Evolutionary conservation across 1,139 yeast genomes (phyloP).

Genomic region (Kodamaea plutei): DNA sequence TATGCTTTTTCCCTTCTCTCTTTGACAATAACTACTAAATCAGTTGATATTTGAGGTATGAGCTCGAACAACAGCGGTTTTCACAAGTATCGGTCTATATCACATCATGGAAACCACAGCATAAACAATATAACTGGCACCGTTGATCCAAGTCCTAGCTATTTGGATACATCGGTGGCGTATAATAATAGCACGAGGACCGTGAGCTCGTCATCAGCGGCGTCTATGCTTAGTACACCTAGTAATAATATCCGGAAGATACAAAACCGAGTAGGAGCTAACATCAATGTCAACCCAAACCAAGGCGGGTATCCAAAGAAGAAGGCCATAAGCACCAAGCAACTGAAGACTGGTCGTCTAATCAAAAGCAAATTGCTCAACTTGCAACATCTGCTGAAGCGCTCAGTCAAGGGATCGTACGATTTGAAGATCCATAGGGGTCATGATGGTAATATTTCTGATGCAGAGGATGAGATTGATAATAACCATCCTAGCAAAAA

Average conservation of each 20-base stretch:
- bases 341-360: constrained; percentile 14
- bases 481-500: constrained; percentile 13
- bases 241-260: constrained; percentile 22
- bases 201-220: constrained; percentile 20
- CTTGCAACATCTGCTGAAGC: constrained; percentile 21
- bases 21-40: no score
- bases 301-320: constrained; percentile 8
- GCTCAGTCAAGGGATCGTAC: constrained; percentile 4
- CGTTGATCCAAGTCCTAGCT: constrained; percentile 4
- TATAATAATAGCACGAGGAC: constrained; percentile 19
- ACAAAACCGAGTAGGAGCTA: constrained; percentile 10
- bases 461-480: constrained; percentile 3
- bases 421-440: background rate
- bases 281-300: constrained; percentile 1
- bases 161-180: constrained; percentile 6
- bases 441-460: constrained; percentile 1
- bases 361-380: constrained; percentile 21
- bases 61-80: no score
- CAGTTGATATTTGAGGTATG: no score
- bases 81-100: no score
- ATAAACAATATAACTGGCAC: no score
- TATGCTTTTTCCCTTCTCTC: constrained; percentile 1
- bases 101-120: no score
- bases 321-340: constrained; percentile 10
- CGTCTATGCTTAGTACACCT: constrained; percentile 22